Conservation (phyloP, 805 yeast species). For the Naumovozyma dairenensis region DNA sequence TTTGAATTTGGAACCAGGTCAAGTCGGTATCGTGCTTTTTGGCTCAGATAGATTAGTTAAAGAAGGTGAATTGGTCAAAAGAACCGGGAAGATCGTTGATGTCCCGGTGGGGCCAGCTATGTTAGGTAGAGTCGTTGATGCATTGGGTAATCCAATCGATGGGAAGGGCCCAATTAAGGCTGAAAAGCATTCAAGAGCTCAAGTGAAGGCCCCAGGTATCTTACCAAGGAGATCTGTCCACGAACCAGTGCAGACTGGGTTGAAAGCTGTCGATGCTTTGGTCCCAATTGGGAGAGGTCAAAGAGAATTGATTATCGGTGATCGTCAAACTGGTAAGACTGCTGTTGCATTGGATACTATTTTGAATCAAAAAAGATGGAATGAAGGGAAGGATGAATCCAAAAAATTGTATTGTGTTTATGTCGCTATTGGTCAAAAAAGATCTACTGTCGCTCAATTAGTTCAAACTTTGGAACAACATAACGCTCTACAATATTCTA, state of each 20-base stretch:
- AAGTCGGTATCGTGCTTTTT: constrained; percentile 99
- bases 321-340: constrained; percentile 99
- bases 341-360: constrained; percentile 98
- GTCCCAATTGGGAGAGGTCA: constrained; percentile 99
- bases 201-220: constrained; percentile 99
- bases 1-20: constrained; percentile 98
- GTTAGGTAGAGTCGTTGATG: constrained; percentile 99
- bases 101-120: constrained; percentile 98
- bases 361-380: constrained; percentile 98
- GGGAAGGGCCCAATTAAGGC: constrained; percentile 98
- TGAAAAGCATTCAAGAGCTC: constrained; percentile 83
- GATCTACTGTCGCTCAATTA: constrained; percentile 99
- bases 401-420: constrained; percentile 99
- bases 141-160: constrained; percentile 98
- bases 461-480: constrained; percentile 97
- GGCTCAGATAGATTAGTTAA: constrained; percentile 98
- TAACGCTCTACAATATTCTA: constrained; percentile 95
- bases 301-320: constrained; percentile 99
- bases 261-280: constrained; percentile 96
- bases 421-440: constrained; percentile 99
- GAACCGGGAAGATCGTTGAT: constrained; percentile 99
- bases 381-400: constrained; percentile 85
- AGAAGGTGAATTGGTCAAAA: constrained; percentile 99
- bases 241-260: constrained; percentile 99
- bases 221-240: constrained; percentile 96